Conservation (phyloP, 441 rosid species). For the Arabidopsis lyrata region DNA sequence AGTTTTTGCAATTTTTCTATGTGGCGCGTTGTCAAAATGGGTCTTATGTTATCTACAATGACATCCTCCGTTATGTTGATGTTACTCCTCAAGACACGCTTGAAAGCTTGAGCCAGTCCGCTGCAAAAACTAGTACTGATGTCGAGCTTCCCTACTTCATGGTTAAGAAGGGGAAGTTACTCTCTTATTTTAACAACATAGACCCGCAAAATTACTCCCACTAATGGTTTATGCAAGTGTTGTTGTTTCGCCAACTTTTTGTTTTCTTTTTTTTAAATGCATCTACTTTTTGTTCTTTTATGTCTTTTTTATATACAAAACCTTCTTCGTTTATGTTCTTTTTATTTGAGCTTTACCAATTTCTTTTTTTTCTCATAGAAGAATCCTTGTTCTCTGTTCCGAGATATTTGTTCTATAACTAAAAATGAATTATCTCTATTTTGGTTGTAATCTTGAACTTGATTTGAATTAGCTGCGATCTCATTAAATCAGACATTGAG, state of each 20-base stretch:
- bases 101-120: not conserved
- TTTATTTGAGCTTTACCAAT: not conserved
- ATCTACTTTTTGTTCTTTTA: not conserved
- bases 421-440: too few relatives aligned
- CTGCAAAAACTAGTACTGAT: not conserved
- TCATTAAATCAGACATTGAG: too few relatives aligned
- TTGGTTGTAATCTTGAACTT: too few relatives aligned
- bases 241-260: not conserved
- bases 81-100: not conserved
- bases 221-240: not conserved
- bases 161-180: not conserved
- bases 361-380: not conserved
- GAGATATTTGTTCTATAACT: not conserved
- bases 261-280: not conserved
- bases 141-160: slow-evolving; percentile 3
- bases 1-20: not conserved
- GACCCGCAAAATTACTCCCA: not conserved
- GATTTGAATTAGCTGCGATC: too few relatives aligned
- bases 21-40: not conserved
- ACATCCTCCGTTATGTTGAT: slow-evolving; percentile 1
- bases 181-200: slow-evolving; percentile 1
- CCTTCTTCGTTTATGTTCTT: not conserved
- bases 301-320: too few relatives aligned
- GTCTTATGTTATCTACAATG: not conserved
- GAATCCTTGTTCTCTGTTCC: not conserved